A percentile compares a stretch with the other conserved stretches of the same genome.
phyloP scores from a whole-genome alignment of 176 grass and related monocot species.

The Oryza coarctata region DNA sequence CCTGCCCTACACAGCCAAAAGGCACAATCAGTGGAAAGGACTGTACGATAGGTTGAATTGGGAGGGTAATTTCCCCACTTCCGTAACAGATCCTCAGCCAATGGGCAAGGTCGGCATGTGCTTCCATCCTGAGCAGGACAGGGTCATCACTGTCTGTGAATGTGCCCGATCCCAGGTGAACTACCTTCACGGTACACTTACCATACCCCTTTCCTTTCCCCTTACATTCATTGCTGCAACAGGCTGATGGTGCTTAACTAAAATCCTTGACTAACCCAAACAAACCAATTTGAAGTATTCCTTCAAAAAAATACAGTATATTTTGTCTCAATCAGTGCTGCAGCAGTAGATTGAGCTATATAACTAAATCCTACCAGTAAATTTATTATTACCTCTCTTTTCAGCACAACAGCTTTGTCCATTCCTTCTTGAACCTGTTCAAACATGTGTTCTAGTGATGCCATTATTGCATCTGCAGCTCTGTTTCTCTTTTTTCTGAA shows the following conservation, averaged over 20 bases:
- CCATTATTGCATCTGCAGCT: neutral
- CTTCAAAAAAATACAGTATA: too few species aligned
- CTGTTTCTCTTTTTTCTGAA: slow-evolving; percentile 1
- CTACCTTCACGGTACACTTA: neutral
- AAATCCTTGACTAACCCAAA: neutral
- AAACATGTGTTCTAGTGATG: neutral
- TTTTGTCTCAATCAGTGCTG: neutral
- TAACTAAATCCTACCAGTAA: neutral
- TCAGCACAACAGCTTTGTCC: neutral
- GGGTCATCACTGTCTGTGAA: slow-evolving; percentile 81
- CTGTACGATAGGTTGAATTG: slow-evolving; percentile 68
- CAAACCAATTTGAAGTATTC: neutral
- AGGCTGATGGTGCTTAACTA: neutral
- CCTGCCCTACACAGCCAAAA: slow-evolving; percentile 72
- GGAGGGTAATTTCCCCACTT: slow-evolving; percentile 88
- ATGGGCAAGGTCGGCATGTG: slow-evolving; percentile 97
- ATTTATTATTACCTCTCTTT: neutral
- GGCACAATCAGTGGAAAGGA: slow-evolving; percentile 85
- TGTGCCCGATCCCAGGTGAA: slow-evolving; percentile 81
- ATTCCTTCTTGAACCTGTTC: neutral
- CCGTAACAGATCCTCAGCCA: slow-evolving; percentile 89
- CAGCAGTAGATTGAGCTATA: neutral
- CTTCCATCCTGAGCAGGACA: slow-evolving; percentile 85
- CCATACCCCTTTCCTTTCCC: neutral
- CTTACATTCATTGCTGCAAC: neutral